These are phyloP conservation scores for Zygoascus bituminiphila DNA, from an alignment of 805 yeast genomes.

Conservation along the genomic window DNA sequence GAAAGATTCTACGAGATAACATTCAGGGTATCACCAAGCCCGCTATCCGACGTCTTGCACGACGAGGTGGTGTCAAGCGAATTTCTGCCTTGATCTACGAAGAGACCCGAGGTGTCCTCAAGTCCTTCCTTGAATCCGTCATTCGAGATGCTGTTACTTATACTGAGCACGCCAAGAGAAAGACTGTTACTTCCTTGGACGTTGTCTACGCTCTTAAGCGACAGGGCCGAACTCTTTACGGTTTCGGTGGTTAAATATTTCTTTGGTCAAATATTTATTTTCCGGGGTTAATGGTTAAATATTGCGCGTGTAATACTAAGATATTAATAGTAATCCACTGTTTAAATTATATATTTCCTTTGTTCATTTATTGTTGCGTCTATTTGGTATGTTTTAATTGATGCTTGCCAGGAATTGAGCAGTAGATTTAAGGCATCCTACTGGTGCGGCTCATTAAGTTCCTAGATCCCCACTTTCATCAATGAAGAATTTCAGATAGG, in stretches of 20 bases:
- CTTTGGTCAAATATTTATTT: neutral
- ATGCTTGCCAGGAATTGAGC: no score
- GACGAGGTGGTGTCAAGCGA: slow-evolving; percentile 99
- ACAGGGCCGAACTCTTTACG: slow-evolving; percentile 99
- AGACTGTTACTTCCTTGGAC: slow-evolving; percentile 97
- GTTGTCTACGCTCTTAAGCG: slow-evolving; percentile 99
- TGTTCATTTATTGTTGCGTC: no score
- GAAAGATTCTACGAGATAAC: slow-evolving; percentile 98
- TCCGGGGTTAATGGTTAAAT: neutral
- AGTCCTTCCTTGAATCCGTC: slow-evolving; percentile 91
- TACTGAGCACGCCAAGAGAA: slow-evolving; percentile 99
- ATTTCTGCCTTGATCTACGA: slow-evolving; percentile 96
- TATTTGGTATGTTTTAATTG: no score
- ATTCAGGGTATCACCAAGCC: slow-evolving; percentile 99
- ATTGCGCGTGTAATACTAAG: no score
- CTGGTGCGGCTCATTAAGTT: no score
- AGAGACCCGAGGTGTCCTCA: slow-evolving; percentile 94
- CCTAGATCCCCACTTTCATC: no score
- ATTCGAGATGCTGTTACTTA: slow-evolving; percentile 98
- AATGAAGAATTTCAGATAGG: no score
- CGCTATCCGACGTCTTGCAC: slow-evolving; percentile 98
- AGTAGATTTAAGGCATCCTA: no score
- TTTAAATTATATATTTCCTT: neutral
- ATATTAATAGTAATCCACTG: no score
- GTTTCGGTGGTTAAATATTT: slow-evolving; percentile 89